Conservation (phyloP, 805 yeast species). For the Blastobotrys attinorum region DNA sequence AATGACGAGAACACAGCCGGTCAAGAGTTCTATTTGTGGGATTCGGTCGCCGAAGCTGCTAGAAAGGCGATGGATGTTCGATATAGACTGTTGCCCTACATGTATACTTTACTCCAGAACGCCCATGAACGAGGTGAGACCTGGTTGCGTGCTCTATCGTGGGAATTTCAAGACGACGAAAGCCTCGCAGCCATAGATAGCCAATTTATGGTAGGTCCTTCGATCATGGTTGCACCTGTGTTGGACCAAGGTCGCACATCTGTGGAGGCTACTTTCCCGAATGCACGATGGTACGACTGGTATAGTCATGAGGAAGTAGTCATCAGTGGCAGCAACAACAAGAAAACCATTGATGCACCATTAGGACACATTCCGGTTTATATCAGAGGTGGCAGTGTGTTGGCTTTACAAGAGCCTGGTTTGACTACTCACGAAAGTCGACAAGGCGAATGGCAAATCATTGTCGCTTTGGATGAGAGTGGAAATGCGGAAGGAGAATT, state of each 20-base stretch:
- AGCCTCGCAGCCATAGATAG: constrained; percentile 58
- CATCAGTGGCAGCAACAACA: constrained; percentile 30
- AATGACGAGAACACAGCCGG: constrained; percentile 23
- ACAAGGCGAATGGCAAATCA: constrained; percentile 26
- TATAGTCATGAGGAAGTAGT: constrained; percentile 10
- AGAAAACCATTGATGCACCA: constrained; percentile 35
- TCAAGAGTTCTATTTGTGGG: constrained; percentile 32
- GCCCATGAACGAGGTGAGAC: constrained; percentile 57
- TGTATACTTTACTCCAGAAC: constrained; percentile 71
- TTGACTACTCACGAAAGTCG: constrained; percentile 36
- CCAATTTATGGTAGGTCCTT: constrained; percentile 66
- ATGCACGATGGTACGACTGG: constrained; percentile 30
- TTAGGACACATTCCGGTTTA: constrained; percentile 61
- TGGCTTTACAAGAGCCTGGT: constrained; percentile 64
- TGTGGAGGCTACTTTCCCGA: constrained; percentile 24
- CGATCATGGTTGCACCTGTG: constrained; percentile 74
- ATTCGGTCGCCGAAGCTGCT: constrained; percentile 25
- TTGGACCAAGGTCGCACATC: constrained; percentile 34
- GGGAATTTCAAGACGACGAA: constrained; percentile 28
- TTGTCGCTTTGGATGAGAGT: constrained; percentile 42
- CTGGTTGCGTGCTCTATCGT: constrained; percentile 37
- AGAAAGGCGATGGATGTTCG: constrained; percentile 62
- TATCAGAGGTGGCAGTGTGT: constrained; percentile 69
- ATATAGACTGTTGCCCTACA: constrained; percentile 66
- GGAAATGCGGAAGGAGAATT: constrained; percentile 48